Evolutionary conservation across 2,329 filamentous ascomycete genomes (phyloP).

Genomic region (Pestalotiopsis sp.): DNA sequence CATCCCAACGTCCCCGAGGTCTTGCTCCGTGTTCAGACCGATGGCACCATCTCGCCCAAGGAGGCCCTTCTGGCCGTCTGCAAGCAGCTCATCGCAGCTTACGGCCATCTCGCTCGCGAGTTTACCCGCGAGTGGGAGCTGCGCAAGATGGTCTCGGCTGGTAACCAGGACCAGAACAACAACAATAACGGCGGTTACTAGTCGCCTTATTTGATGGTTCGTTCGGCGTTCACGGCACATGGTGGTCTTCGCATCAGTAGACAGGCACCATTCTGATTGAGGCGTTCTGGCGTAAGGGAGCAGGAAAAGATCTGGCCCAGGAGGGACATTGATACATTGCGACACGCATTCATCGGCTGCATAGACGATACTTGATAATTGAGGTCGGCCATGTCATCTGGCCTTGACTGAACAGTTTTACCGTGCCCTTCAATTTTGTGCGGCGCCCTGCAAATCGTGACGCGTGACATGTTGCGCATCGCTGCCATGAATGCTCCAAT

Average conservation of each 20-base stretch:
- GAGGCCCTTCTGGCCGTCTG: slow-evolving; percentile 83
- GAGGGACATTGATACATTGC: neutral
- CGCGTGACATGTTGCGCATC: neutral
- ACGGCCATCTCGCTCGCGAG: slow-evolving; percentile 79
- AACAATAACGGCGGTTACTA: slow-evolving; percentile 22
- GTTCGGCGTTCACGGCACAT: slow-evolving; percentile 12
- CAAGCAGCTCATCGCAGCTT: slow-evolving; percentile 79
- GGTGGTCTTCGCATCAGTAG: slow-evolving; percentile 13
- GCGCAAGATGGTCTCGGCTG: slow-evolving; percentile 78
- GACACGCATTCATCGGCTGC: slow-evolving; percentile 1
- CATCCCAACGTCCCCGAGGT: slow-evolving; percentile 66
- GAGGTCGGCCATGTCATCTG: neutral
- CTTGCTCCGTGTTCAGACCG: slow-evolving; percentile 84
- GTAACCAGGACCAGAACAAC: slow-evolving; percentile 50
- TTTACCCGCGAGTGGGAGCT: slow-evolving; percentile 93
- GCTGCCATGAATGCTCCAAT: neutral
- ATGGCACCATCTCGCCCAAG: slow-evolving; percentile 85
- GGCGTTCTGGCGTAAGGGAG: slow-evolving; percentile 9
- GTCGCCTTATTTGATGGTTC: slow-evolving; percentile 13
- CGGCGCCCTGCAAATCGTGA: neutral
- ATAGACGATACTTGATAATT: slow-evolving; percentile 1
- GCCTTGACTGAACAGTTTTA: neutral
- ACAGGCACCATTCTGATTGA: slow-evolving; percentile 15
- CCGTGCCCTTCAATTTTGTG: neutral
- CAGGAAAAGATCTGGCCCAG: neutral